Evolutionary conservation across 2,329 filamentous ascomycete species (phyloP), one percentile per base, ranked within the genome.

Genomic region (Aspergillus novofumigatus): DNA sequence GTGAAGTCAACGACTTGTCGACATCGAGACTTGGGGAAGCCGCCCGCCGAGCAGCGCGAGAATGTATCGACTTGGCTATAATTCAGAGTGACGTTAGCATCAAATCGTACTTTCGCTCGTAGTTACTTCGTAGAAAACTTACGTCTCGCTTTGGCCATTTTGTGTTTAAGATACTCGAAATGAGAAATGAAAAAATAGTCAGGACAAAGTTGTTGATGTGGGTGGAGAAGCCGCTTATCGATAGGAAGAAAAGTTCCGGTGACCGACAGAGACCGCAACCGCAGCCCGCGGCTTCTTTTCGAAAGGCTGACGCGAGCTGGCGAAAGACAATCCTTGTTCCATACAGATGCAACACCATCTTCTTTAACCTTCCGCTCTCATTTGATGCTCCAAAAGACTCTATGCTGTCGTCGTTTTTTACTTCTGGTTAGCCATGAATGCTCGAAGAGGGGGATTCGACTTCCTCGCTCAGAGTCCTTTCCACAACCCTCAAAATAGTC

Each of bases 41-140:
- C 59, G 78, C 83, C 64, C 84, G 79, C 61, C 83, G 80, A 41
- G 83, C 82, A 55, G 84, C 83, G 56, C 84, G 83, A 51, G 84
- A 86, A 66, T 82, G 82, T 17, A 78, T 62, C 2, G 82, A 81
- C 51, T 78, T 74, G 57, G 77, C 82, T 85, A 50, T 47, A 38
- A 38, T 17, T 17, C 32, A 17, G 4, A 23, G 21, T 25, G 21
- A 23, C 1, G 17, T 23, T 47, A 14, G 23, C 21, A 26, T 47
- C 23, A 47, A 23, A 6, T 63, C 59, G 61, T 62, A 52, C 21
- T 49, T 38, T 26, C 2, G 8, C 29, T 5, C 11, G 7, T 55
- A 45, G 9, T 48, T 17, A 3, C 32, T 17, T 25, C 35, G 11
- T 26, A 21, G 26, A 38, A 6, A 20, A 68, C 67, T 67, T 61